A percentile compares a stretch with the other conserved stretches of the same genome.
Conservation (phyloP, 129 eudicot species). For the Chrysanthemum lavandulifolium region DNA sequence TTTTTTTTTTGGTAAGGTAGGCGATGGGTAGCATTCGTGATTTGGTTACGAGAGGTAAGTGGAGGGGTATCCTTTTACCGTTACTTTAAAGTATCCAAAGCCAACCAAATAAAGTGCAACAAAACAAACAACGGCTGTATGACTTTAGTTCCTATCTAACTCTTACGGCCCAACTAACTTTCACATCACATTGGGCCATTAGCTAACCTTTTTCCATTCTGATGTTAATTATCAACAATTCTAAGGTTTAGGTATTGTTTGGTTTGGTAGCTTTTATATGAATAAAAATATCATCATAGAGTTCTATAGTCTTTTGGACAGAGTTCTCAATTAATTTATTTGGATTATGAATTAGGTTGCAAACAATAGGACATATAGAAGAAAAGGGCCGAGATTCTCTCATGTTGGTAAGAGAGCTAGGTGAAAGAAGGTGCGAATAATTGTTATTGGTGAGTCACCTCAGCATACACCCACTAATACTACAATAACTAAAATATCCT, state of each 20-base stretch:
- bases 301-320: too few species aligned
- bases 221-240: neutral
- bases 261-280: neutral
- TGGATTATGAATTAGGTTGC: too few species aligned
- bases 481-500: too few species aligned
- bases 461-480: too few species aligned
- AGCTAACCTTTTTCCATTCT: neutral
- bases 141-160: constrained; percentile 24
- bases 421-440: too few species aligned
- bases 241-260: neutral
- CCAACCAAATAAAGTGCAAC: constrained; percentile 40
- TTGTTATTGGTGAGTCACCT: too few species aligned
- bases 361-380: too few species aligned
- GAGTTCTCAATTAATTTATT: too few species aligned
- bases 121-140: constrained; percentile 42
- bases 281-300: too few species aligned
- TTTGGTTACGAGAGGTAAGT: constrained; percentile 27
- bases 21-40: constrained; percentile 50
- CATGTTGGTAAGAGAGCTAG: too few species aligned
- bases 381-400: too few species aligned
- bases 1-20: constrained; percentile 20
- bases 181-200: constrained; percentile 28
- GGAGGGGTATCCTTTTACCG: constrained; percentile 48
- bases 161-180: constrained; percentile 30
- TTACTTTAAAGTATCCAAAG: constrained; percentile 61